Conservation (phyloP, 805 yeast species). For the Scheffersomyces lignosus region DNA sequence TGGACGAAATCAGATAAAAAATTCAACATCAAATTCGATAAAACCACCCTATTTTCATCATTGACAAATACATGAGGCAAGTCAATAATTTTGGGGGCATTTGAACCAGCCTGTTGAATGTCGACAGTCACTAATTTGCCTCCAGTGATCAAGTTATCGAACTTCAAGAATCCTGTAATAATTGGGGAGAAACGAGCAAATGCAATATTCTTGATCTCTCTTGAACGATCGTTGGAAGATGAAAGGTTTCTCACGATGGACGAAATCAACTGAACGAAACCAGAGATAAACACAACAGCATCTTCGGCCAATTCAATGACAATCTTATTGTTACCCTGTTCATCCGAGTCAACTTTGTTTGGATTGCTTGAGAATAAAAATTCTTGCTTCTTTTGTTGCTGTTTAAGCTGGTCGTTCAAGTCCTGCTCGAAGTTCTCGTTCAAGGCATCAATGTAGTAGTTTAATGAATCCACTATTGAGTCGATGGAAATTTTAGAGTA, state of each 20-base stretch:
- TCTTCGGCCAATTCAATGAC: conserved; percentile 71
- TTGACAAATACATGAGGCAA: conserved; percentile 24
- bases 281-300: conserved; percentile 69
- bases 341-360: conserved; percentile 18
- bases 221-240: conserved; percentile 20
- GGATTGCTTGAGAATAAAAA: conserved; percentile 20
- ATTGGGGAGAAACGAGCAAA: conserved; percentile 36
- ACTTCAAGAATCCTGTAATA: conserved; percentile 34
- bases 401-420: conserved; percentile 26
- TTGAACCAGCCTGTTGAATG: conserved; percentile 6
- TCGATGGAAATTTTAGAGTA: conserved; percentile 55
- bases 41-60: conserved; percentile 36
- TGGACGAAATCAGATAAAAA: conserved; percentile 56
- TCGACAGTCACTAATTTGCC: conserved; percentile 8
- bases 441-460: conserved; percentile 51
- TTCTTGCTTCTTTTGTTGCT: conserved; percentile 36
- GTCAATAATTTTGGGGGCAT: conserved; percentile 15
- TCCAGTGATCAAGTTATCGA: conserved; percentile 36
- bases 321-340: conserved; percentile 32
- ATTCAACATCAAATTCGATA: conserved; percentile 43
- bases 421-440: conserved; percentile 39
- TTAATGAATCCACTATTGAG: conserved; percentile 52
- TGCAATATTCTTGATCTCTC: conserved; percentile 24
- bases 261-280: conserved; percentile 65
- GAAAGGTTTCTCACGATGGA: conserved; percentile 31